A percentile compares a stretch with the other conserved stretches of the same genome.
Evolutionary conservation across 495 filamentous ascomycete species (phyloP).

Genomic region (Penicillium daleae): DNA sequence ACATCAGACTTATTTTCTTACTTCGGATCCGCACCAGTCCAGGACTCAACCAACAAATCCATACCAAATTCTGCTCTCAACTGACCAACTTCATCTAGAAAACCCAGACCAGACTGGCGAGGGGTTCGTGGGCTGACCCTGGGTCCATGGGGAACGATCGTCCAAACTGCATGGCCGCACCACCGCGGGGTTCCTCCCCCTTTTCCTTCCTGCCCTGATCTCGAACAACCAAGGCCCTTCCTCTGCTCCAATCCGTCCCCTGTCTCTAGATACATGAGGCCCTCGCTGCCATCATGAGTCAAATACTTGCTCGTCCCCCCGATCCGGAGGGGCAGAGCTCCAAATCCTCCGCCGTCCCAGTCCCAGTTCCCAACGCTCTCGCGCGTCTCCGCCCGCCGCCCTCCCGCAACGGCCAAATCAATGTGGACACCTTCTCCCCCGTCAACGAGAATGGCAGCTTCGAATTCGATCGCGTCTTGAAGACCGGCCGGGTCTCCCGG

Average conservation of each 20-base stretch:
- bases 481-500: slow-evolving; percentile 82
- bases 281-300: slow-evolving; percentile 28
- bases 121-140: not conserved
- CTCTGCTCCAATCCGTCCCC: slow-evolving; percentile 2
- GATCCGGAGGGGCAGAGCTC: slow-evolving; percentile 31
- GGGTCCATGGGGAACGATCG: slow-evolving; percentile 20
- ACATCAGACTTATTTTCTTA: slow-evolving; percentile 3
- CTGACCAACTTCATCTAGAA: not conserved
- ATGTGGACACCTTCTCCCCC: slow-evolving; percentile 70
- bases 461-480: slow-evolving; percentile 90
- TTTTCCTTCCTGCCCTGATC: slow-evolving; percentile 12
- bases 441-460: slow-evolving; percentile 96
- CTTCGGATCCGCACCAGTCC: not conserved
- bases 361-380: slow-evolving; percentile 29
- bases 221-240: not conserved
- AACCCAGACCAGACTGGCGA: not conserved
- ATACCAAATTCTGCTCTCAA: not conserved
- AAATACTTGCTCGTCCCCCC: slow-evolving; percentile 29
- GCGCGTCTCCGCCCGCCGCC: slow-evolving; percentile 21
- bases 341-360: slow-evolving; percentile 30
- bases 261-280: not conserved
- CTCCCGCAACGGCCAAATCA: slow-evolving; percentile 56
- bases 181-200: slow-evolving; percentile 27
- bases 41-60: no score
- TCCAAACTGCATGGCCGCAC: slow-evolving; percentile 17